Base-by-base conservation (phyloP, 192 early-diverging fungal species). In the Piromyces sp. region DNA sequence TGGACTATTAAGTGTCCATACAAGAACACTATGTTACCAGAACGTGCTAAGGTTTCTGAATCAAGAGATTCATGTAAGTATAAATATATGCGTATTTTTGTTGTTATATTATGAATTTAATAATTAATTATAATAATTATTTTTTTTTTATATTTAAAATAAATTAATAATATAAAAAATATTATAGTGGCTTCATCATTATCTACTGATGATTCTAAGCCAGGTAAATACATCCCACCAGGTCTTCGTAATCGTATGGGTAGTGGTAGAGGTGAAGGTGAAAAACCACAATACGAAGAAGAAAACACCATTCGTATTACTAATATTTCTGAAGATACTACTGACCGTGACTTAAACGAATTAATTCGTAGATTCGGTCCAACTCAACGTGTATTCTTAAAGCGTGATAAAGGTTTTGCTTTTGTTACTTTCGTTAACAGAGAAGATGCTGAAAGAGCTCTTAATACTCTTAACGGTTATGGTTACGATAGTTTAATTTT, bases 401-500 rank as follows among this genome's bases (percentile, higher is more conserved):
- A 97, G 89, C 91, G 93, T 79, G 92, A 94, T 68, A 96, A 95
- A 87, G 97, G 97, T 38, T 98, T 94, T 83, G 97, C 96, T 30
- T 99, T 97, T 86, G 94, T 99, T 36, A 94, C 91, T 37, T 99
- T 94, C 87, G 89, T 88, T 85, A 89, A 92, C 84, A 88, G 91
- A 84, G 92, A 93, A 79, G 90, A 93, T 83, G 96, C 96, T 79
- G 92, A 95, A 82, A 88, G 87, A 84, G 95, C 95, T 68, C 90
- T 96, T 83, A 89, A 90, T 82, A 92, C 91, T 83, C 92, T 99
- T 84, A 94, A 96, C 87, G 97, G 97, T 82, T 94, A 93, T 85
- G 96, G 96, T 84, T 99, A 96, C 87, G 96, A 97, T 87, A 96
- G 93, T 88, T 88, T 98, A 84, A 98, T 99, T 88, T 87, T 98